Conservation (phyloP, 2,329 filamentous ascomycete species). For the Bipolaris gigantea region DNA sequence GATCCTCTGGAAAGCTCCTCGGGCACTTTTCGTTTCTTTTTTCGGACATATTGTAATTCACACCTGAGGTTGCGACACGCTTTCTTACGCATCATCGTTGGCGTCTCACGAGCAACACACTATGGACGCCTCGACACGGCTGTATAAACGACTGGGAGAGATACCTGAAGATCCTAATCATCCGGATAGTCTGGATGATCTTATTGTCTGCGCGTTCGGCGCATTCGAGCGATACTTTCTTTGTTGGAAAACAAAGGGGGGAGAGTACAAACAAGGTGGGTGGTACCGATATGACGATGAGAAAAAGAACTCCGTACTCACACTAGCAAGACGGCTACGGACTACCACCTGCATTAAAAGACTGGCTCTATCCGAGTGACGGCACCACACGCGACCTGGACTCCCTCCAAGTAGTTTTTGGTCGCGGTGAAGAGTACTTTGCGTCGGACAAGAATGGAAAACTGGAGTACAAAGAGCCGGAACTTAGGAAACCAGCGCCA, state of each 20-base stretch:
- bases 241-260: constrained; percentile 44
- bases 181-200: constrained; percentile 42
- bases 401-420: constrained; percentile 45
- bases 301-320: background rate
- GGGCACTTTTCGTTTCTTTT: background rate
- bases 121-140: constrained; percentile 37
- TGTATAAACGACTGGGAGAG: constrained; percentile 38
- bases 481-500: constrained; percentile 21
- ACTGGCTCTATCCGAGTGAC: constrained; percentile 41
- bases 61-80: background rate
- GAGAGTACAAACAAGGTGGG: constrained; percentile 43
- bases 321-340: constrained; percentile 37
- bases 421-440: constrained; percentile 46
- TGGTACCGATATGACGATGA: background rate
- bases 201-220: constrained; percentile 45
- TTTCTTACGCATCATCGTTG: background rate
- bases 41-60: background rate
- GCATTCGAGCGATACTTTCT: constrained; percentile 47
- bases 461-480: constrained; percentile 41
- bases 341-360: constrained; percentile 35
- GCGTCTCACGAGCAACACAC: background rate
- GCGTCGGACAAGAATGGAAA: constrained; percentile 45
- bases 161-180: constrained; percentile 37
- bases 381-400: constrained; percentile 37
- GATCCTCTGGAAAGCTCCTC: background rate